A percentile compares a stretch with the other conserved stretches of the same genome.
Evolutionary conservation across 2,329 filamentous ascomycete species (phyloP).

Genomic region (Pseudogymnoascus sp.): DNA sequence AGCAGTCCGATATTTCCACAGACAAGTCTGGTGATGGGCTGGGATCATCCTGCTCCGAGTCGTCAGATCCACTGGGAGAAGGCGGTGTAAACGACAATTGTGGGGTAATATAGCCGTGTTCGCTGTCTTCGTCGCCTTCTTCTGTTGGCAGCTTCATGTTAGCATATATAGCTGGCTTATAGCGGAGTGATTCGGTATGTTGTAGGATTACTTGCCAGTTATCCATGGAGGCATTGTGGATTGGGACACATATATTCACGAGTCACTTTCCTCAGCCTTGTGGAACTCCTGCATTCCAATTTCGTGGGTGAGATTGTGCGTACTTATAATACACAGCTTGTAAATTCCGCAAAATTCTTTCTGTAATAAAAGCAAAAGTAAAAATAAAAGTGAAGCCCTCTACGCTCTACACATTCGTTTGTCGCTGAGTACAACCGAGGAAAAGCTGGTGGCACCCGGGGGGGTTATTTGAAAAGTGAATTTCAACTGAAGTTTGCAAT

Average conservation of each 20-base stretch:
- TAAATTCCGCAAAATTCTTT: not conserved
- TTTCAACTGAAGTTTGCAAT: not conserved
- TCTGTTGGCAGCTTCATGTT: not conserved
- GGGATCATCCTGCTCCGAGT: not conserved
- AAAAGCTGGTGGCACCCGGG: not conserved
- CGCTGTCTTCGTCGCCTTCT: not conserved
- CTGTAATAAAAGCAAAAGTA: not conserved
- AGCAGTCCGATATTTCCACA: not conserved
- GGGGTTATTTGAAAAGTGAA: not conserved
- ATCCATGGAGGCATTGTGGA: not conserved
- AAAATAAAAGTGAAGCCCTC: not conserved
- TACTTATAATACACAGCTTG: not conserved
- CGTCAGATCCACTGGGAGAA: not conserved
- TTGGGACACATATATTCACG: not conserved
- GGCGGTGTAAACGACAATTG: not conserved
- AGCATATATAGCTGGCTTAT: not conserved
- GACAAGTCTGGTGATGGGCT: not conserved
- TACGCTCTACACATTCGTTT: not conserved
- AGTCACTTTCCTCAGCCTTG: not conserved
- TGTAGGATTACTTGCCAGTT: not conserved
- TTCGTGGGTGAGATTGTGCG: not conserved
- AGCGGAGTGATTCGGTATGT: not conserved
- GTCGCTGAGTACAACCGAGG: not conserved
- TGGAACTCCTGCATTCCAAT: not conserved
- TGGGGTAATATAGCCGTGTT: not conserved